Conservation (phyloP, 2,329 filamentous ascomycete species). For the Escovopsis sp. region DNA sequence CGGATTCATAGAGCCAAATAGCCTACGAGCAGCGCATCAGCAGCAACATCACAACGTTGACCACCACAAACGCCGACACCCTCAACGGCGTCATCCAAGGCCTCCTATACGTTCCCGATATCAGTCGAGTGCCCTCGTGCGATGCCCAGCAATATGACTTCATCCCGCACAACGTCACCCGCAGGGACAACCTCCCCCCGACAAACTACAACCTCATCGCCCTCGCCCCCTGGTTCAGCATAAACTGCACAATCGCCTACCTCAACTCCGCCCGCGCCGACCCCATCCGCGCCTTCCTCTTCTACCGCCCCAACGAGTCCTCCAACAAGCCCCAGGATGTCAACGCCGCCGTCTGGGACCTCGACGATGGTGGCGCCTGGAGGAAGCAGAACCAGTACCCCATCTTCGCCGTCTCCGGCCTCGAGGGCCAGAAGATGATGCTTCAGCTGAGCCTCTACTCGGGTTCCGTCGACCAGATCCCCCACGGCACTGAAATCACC, state of each 20-base stretch:
- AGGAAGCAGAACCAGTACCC: conserved; percentile 57
- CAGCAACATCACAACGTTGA: conserved; percentile 60
- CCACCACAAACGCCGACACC: conserved; percentile 47
- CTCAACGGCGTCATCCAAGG: conserved; percentile 53
- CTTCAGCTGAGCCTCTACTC: conserved; percentile 61
- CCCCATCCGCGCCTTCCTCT: conserved; percentile 47
- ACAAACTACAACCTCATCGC: conserved; percentile 63
- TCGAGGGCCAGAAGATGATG: conserved; percentile 54
- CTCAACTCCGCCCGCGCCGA: conserved; percentile 45
- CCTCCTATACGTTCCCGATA: conserved; percentile 70
- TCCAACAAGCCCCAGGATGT: conserved; percentile 49
- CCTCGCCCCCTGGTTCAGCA: conserved; percentile 72
- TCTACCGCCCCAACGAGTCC: conserved; percentile 43
- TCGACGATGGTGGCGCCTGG: conserved; percentile 60
- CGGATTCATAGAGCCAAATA: conserved; percentile 25
- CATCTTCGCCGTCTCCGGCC: conserved; percentile 65
- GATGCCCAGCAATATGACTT: conserved; percentile 45
- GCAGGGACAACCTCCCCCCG: conserved; percentile 50
- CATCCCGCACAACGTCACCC: conserved; percentile 62
- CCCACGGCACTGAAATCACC: conserved; percentile 41
- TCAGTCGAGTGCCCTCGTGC: conserved; percentile 46
- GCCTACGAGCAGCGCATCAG: conserved; percentile 37
- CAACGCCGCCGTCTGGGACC: conserved; percentile 52
- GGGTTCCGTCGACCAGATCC: conserved; percentile 51
- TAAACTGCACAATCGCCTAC: conserved; percentile 59